Percentiles rank a stretch among this genome's conserved stretches.
phyloP scores from a whole-genome alignment of 345 rosid genomes.

The Heritiera littoralis region DNA sequence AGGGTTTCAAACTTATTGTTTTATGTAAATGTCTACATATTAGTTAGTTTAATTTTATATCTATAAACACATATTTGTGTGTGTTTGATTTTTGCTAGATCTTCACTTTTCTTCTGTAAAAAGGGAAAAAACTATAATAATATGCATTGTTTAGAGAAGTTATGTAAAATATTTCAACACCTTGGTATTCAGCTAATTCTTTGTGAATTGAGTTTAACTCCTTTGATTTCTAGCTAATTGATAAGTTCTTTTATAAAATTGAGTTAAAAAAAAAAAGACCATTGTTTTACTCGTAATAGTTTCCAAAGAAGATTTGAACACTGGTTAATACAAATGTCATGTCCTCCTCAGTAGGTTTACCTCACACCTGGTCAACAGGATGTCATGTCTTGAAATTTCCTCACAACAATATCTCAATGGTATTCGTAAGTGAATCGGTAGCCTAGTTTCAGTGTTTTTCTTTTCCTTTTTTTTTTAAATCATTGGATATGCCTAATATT shows the following conservation, averaged over 20 bases:
- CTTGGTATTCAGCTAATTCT: not conserved
- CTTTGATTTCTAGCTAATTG: not conserved
- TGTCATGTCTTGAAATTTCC: constrained; percentile 16
- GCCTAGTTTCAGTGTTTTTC: not conserved
- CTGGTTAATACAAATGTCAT: not conserved
- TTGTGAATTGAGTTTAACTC: not conserved
- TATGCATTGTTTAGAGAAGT: not conserved
- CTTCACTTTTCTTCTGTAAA: not conserved
- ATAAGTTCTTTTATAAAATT: not conserved
- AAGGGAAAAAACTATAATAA: too few species aligned
- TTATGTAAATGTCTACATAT: not conserved
- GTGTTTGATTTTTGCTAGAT: not conserved
- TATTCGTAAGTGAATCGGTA: not conserved
- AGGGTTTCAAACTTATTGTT: not conserved
- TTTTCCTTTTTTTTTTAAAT: not conserved
- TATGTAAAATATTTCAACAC: not conserved
- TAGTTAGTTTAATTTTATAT: too few species aligned
- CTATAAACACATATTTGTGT: not conserved
- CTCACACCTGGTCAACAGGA: not conserved
- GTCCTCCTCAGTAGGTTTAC: not conserved
- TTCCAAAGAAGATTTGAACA: not conserved
- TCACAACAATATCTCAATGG: not conserved
- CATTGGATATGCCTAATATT: not conserved
- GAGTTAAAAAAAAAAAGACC: not conserved
- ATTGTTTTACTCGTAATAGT: not conserved